Percentiles rank a stretch among this genome's conserved stretches.
Evolutionary conservation across 139 green algal genomes (phyloP).

Genomic region (Dunaliella sp.): DNA sequence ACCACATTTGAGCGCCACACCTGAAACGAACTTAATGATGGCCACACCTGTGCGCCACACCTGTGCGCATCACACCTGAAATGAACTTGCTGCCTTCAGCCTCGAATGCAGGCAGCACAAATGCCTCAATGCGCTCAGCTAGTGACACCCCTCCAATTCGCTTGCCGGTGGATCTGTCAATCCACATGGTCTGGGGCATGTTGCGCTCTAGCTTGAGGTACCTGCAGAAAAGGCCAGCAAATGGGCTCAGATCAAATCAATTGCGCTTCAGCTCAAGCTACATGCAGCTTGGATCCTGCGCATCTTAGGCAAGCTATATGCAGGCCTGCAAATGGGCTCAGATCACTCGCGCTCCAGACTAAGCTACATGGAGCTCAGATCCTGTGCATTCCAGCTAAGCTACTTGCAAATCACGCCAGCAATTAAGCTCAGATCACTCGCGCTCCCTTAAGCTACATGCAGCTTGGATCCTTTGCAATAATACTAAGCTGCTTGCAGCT

Average conservation of each 20-base stretch:
- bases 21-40: constrained; percentile 48
- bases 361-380: not conserved
- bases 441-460: no score
- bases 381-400: no score
- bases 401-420: no score
- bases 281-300: no score
- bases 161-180: constrained; percentile 22
- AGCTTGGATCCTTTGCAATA: no score
- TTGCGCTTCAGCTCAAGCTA: no score
- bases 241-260: no score
- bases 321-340: no score
- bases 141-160: constrained; percentile 44
- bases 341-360: not conserved
- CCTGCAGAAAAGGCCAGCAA: constrained; percentile 16
- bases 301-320: not conserved
- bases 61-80: constrained; percentile 33
- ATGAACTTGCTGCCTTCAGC: constrained; percentile 46
- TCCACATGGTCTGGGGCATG: constrained; percentile 48
- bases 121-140: constrained; percentile 47
- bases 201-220: constrained; percentile 45
- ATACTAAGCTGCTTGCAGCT: no score
- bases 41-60: constrained; percentile 30
- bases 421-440: no score
- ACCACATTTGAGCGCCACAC: no score
- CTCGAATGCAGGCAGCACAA: constrained; percentile 31